Evolutionary conservation across 768 basidiomycete genomes (phyloP), one percentile per base, ranked within the genome.

Genomic region (Cytidiella melzeri): DNA sequence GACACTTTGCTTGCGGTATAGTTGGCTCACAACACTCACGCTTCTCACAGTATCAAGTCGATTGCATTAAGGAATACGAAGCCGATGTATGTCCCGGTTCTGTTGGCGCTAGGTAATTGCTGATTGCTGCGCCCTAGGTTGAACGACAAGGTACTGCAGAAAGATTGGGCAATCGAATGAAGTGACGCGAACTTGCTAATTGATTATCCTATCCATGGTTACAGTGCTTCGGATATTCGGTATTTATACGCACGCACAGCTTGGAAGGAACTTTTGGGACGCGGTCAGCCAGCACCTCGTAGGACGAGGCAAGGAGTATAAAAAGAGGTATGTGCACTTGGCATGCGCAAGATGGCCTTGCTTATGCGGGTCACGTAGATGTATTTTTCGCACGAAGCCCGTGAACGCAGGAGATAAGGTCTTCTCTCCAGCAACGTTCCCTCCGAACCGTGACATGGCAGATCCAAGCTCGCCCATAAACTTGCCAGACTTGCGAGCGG

Each of bases 361-460:
- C 25, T n/a, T 24, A 20, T 19, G 21, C 13, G 11, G 7, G 25
- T 44, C 43, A 15, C n/a, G 45, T 52, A 80, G 76, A 47, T 83
- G 79, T 50, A 63, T 65, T 4, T 73, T 69, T 50, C 73, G 76
- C 26, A 67, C 69, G 19, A 55, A 47, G 9, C 68, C 70, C 0
- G 34, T 53, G 3, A 56, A 64, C 10, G 61, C 61, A 21, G 70
- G 72, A 0, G 67, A 69, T 41, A 69, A 73, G 44, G 66, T 77
- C n/a, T 71, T 74, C 50, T 59, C 66, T 2, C 81, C 82, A 0
- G 75, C 73, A 2, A 69, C 64, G n/a, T 85, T 82, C 55, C 75
- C 76, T 1, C 67, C 70, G 1, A 64, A 52, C 0, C 69, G 73
- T 25, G 49, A 48, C 5, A 51, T 56, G 1, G 60, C 40, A 15